phyloP scores from a whole-genome alignment of 768 basidiomycete genomes.

The Paxillus rubicundulus region DNA sequence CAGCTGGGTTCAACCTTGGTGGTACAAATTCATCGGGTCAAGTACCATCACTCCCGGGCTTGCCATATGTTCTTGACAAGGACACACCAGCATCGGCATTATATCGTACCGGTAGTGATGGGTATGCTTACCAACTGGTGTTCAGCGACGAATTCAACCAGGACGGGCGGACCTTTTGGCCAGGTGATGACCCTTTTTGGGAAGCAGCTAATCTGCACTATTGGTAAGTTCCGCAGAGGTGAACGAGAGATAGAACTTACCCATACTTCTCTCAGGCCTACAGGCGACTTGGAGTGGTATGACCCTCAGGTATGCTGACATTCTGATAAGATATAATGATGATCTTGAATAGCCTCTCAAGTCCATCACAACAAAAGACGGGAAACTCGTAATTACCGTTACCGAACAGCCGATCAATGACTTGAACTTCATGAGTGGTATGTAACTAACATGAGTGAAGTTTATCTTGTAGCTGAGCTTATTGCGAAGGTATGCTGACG shows the following conservation, averaged over 20 bases:
- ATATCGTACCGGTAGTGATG: conserved; percentile 69
- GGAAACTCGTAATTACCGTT: conserved; percentile 81
- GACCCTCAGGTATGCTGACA: conserved; percentile 53
- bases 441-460: conserved; percentile 20
- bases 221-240: conserved; percentile 43
- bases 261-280: conserved; percentile 39
- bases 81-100: conserved; percentile 64
- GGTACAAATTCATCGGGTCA: conserved; percentile 82
- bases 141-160: conserved; percentile 87
- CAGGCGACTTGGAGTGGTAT: conserved; percentile 85
- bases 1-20: conserved; percentile 79
- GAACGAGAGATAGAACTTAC: conserved; percentile 6
- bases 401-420: conserved; percentile 67
- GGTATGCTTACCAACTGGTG: conserved; percentile 73
- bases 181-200: conserved; percentile 81
- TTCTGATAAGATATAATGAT: not conserved
- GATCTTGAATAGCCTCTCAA: conserved; percentile 19
- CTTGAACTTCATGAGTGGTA: conserved; percentile 81
- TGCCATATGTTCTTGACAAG: conserved; percentile 70
- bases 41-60: conserved; percentile 68
- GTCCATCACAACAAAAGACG: conserved; percentile 71
- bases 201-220: conserved; percentile 87
- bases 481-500: conserved; percentile 58
- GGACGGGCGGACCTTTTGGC: conserved; percentile 72
- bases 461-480: conserved; percentile 7